Evolutionary conservation across 208 protist species (phyloP), one percentile per base, ranked within the genome.

Genomic region (Trypanosoma brucei): DNA sequence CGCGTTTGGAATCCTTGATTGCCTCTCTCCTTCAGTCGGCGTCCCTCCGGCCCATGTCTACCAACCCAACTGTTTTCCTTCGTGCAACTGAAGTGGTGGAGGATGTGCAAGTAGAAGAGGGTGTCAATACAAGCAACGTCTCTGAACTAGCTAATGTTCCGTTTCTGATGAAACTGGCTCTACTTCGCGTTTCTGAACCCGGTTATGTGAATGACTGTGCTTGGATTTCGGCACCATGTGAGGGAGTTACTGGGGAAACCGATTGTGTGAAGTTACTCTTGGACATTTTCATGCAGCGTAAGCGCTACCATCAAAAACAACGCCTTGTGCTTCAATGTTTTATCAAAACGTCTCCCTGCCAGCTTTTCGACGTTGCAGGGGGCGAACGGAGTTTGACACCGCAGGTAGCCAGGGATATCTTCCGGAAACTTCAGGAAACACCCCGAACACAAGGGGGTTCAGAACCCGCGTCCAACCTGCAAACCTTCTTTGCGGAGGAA

Each of bases 301-400:
- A 46, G 42, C 6, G 11, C 11, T 46, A 11, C 42, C 6, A 46
- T 14, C 39, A 34, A 44, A 14, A 33, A 14, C 44, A 48, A 40
- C 51, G 59, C 4, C 68, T 73, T 37, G 3, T 73, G 13, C 52
- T 92, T 57, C 81, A 74, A 9, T 59, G 84, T 34, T 84, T 89
- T 65, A 66, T 89, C 7, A 84, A 82, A 40, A 87, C 86, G 39
- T 75, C 81, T 1, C 73, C 86, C 0, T 56, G 55, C 33, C 75
- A 84, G 8, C 50, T 92, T 11, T 34, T 61, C 38, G 51, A 72
- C 31, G 55, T 76, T 6, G 61, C 59, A 45, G 37, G 40, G 33
- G 38, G 71, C 40, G 67, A 56, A 11, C 80, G 79, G 48, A 70
- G 56, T 36, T 81, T 80, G 2, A 48, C 81, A 7, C 60, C 63